phyloP scores from a whole-genome alignment of 176 grass and related monocot genomes.

The Poa annua region DNA sequence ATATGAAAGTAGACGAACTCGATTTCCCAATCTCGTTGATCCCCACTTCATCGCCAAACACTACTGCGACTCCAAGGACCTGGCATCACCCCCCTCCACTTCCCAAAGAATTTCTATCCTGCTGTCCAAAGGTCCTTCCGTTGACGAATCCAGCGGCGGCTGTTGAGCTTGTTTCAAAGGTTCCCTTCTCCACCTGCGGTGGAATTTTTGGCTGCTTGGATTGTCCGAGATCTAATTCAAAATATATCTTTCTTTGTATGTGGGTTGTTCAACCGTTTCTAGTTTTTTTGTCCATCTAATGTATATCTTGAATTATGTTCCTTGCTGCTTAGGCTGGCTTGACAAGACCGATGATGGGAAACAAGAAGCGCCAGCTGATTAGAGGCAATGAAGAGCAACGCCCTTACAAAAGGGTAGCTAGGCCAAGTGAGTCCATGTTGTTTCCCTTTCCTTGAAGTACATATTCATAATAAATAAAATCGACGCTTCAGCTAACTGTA shows the following conservation, averaged over 20 bases:
- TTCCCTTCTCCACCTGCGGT: background rate
- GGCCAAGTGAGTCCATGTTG: background rate
- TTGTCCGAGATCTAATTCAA: background rate
- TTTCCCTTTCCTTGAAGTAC: background rate
- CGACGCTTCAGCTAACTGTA: background rate
- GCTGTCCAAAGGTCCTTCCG: background rate
- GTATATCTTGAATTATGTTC: no score
- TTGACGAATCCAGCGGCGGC: background rate
- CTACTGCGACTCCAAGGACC: no score
- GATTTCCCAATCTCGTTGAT: no score
- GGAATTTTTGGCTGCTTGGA: background rate
- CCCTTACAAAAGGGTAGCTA: background rate
- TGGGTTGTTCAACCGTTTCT: background rate
- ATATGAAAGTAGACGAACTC: no score
- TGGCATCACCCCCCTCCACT: no score
- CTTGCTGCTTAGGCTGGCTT: no score
- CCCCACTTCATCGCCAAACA: no score
- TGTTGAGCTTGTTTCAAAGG: background rate
- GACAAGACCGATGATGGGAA: background rate
- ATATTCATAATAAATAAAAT: background rate
- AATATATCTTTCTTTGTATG: background rate
- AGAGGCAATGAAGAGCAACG: background rate
- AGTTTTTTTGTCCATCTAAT: background rate
- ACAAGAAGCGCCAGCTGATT: background rate
- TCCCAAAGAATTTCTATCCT: no score